Percentiles rank a stretch among this genome's conserved stretches.
Conservation (phyloP, 2,329 filamentous ascomycete genomes). For the Remersonia thermophila region DNA sequence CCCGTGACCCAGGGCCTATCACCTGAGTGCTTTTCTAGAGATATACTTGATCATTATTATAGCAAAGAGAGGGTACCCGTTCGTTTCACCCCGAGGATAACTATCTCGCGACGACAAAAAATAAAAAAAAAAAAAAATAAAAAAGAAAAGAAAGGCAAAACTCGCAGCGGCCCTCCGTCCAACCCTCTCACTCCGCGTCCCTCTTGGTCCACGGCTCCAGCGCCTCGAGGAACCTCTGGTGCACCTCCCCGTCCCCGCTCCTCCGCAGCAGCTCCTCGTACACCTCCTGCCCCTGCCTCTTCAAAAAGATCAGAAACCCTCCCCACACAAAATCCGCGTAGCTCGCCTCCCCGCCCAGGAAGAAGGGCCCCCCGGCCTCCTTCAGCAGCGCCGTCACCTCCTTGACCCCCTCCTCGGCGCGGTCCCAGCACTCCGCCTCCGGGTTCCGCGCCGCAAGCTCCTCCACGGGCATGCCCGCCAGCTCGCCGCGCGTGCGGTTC, state of each 20-base stretch:
- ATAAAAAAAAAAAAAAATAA: no score
- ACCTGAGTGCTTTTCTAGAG: no score
- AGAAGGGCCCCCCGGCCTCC: constrained; percentile 45
- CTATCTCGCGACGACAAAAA: no score
- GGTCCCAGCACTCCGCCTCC: constrained; percentile 37
- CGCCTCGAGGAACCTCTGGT: constrained; percentile 29
- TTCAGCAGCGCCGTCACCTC: constrained; percentile 35
- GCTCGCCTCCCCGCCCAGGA: constrained; percentile 41
- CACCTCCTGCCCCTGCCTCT: constrained; percentile 23
- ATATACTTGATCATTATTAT: no score
- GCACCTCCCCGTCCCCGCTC: constrained; percentile 26
- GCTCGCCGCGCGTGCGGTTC: constrained; percentile 34
- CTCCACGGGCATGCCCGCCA: constrained; percentile 39
- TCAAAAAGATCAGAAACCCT: constrained; percentile 24
- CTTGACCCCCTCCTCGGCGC: constrained; percentile 25
- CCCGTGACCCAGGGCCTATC: no score
- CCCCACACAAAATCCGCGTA: constrained; percentile 45
- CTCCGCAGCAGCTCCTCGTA: constrained; percentile 25
- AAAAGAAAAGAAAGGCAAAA: no score
- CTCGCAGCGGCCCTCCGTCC: no score
- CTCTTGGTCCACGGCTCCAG: constrained; percentile 30
- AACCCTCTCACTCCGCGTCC: constrained; percentile 26
- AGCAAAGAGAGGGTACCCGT: no score
- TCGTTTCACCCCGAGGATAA: no score
- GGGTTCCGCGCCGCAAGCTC: constrained; percentile 33